These are phyloP conservation scores for Mucor circinelloides DNA, from an alignment of 371 early-diverging fungal species.

Conservation along the genomic window DNA sequence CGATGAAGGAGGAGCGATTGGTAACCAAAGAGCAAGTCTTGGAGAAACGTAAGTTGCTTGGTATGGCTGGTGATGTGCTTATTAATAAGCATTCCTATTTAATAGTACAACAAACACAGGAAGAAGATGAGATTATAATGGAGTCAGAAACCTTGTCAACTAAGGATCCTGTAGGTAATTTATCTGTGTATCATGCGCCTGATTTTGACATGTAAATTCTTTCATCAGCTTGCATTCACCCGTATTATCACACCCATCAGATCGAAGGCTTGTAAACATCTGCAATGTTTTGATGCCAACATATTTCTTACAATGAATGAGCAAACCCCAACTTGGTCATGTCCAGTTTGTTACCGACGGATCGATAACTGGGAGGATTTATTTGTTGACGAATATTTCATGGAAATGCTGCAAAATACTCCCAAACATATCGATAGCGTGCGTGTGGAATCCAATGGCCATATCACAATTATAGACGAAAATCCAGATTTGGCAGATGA, in stretches of 20 bases:
- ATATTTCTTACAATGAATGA: constrained; percentile 73
- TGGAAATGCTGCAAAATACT: constrained; percentile 58
- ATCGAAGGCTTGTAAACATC: constrained; percentile 62
- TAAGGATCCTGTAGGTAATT: constrained; percentile 58
- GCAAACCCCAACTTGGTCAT: constrained; percentile 71
- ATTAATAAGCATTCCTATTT: background rate
- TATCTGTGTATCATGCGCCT: background rate
- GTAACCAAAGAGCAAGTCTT: constrained; percentile 53
- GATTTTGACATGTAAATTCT: constrained; percentile 2
- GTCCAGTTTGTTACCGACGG: constrained; percentile 70
- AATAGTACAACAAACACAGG: constrained; percentile 32
- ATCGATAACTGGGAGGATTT: constrained; percentile 64
- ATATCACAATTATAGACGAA: constrained; percentile 49
- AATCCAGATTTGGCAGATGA: constrained; percentile 20
- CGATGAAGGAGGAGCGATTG: constrained; percentile 38
- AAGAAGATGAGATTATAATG: constrained; percentile 57
- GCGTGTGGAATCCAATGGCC: constrained; percentile 63
- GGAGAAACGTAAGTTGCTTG: constrained; percentile 41
- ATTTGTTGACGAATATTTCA: constrained; percentile 69
- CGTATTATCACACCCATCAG: constrained; percentile 70
- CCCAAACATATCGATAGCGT: constrained; percentile 56
- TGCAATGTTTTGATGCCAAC: constrained; percentile 77
- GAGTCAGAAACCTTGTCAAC: constrained; percentile 58
- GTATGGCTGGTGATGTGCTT: background rate
- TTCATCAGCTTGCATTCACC: constrained; percentile 55